Percentiles rank a stretch among this genome's conserved stretches.
Conservation (phyloP, 441 rosid species). For the California macrophylla region DNA sequence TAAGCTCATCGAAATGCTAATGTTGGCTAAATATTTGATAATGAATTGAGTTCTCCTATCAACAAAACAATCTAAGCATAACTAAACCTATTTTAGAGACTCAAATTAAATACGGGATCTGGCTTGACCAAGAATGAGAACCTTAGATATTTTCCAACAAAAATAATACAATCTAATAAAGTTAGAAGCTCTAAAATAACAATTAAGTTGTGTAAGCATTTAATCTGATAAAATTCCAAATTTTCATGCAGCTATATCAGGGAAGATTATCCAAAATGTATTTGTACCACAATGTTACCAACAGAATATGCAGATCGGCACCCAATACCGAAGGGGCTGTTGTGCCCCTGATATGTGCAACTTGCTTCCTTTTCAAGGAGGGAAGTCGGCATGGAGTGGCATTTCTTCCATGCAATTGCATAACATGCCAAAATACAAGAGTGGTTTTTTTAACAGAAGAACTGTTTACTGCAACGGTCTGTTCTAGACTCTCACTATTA, state of each 20-base stretch:
- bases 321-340: conserved; percentile 47
- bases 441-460: conserved; percentile 48
- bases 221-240: conserved; percentile 9
- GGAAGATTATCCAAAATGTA: conserved; percentile 72
- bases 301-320: conserved; percentile 59
- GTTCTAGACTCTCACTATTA: conserved; percentile 64
- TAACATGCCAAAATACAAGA: conserved; percentile 42
- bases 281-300: conserved; percentile 50
- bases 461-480: conserved; percentile 80
- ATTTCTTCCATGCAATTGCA: conserved; percentile 58
- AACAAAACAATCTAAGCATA: background rate
- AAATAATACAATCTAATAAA: background rate
- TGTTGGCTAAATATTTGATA: background rate
- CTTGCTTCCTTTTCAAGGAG: conserved; percentile 59
- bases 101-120: background rate
- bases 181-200: background rate
- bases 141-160: background rate
- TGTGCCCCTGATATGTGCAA: conserved; percentile 43
- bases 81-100: background rate
- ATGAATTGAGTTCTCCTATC: background rate
- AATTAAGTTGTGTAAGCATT: background rate
- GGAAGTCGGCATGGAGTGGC: conserved; percentile 73
- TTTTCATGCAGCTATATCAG: conserved; percentile 59
- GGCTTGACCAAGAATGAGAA: background rate
- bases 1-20: background rate